These are phyloP conservation scores for Aureobasidium namibiae DNA, from an alignment of 2,329 filamentous ascomycete genomes.

Conservation along the genomic window DNA sequence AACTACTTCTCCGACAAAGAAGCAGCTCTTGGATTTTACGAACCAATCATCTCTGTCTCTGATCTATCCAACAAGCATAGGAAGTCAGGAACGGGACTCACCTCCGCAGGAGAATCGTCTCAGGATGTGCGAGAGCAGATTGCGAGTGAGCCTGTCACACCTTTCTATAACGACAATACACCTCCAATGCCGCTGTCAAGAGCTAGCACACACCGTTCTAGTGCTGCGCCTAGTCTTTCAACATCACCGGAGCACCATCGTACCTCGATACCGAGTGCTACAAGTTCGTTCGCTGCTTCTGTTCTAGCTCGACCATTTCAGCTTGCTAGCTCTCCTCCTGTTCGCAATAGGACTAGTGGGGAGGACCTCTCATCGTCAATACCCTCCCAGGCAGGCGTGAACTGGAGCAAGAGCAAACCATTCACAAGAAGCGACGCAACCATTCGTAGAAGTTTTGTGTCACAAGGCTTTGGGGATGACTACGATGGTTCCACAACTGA, in stretches of 20 bases:
- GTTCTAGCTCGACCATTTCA: slow-evolving; percentile 32
- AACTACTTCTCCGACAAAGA: slow-evolving; percentile 8
- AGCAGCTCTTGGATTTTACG: slow-evolving; percentile 36
- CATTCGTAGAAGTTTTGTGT: slow-evolving; percentile 18
- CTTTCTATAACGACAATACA: slow-evolving; percentile 45
- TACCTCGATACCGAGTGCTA: slow-evolving; percentile 26
- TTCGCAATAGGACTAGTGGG: slow-evolving; percentile 26
- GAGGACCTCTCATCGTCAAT: slow-evolving; percentile 34
- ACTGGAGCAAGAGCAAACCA: slow-evolving; percentile 35
- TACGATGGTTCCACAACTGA: slow-evolving; percentile 27
- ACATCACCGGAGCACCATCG: slow-evolving; percentile 35
- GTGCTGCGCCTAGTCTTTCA: slow-evolving; percentile 34
- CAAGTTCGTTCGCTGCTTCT: slow-evolving; percentile 32
- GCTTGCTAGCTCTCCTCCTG: slow-evolving; percentile 30
- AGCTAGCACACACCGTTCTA: slow-evolving; percentile 29
- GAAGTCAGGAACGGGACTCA: slow-evolving; percentile 35
- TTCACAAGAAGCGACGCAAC: slow-evolving; percentile 25
- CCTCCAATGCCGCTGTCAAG: slow-evolving; percentile 38
- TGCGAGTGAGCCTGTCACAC: slow-evolving; percentile 39
- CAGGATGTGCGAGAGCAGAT: slow-evolving; percentile 41
- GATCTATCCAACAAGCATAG: not conserved
- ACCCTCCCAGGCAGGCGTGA: slow-evolving; percentile 33
- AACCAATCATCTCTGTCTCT: slow-evolving; percentile 27
- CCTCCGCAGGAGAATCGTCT: slow-evolving; percentile 33
- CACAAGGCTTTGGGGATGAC: slow-evolving; percentile 19